Conservation (phyloP, 2,329 filamentous ascomycete species). For the Claviceps sp. region DNA sequence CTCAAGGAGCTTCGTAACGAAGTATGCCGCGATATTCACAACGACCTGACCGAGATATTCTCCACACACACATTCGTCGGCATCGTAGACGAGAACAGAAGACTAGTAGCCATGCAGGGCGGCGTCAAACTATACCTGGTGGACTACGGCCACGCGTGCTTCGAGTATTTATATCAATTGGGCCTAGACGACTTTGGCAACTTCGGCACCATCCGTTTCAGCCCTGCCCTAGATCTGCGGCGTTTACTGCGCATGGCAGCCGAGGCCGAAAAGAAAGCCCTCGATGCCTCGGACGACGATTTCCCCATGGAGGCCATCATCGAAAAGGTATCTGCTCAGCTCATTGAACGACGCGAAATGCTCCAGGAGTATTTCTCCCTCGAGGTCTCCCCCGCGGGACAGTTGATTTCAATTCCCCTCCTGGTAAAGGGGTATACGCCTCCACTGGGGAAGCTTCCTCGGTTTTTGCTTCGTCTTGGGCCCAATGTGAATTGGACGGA, state of each 20-base stretch:
- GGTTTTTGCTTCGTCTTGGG: conserved; percentile 76
- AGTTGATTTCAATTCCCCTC: conserved; percentile 68
- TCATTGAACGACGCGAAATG: conserved; percentile 72
- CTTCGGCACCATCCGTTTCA: conserved; percentile 73
- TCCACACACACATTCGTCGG: conserved; percentile 86
- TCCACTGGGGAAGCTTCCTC: conserved; percentile 71
- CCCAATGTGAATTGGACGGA: conserved; percentile 78
- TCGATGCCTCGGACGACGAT: conserved; percentile 32
- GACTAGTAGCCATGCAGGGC: conserved; percentile 83
- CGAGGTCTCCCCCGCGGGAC: conserved; percentile 64
- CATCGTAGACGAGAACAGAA: conserved; percentile 73
- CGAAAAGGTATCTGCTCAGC: conserved; percentile 48
- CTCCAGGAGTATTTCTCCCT: conserved; percentile 85
- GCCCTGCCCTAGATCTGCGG: conserved; percentile 57
- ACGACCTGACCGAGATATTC: conserved; percentile 75
- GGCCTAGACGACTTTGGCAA: conserved; percentile 93
- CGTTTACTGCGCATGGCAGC: conserved; percentile 63
- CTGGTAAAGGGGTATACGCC: conserved; percentile 83
- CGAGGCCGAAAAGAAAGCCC: conserved; percentile 47
- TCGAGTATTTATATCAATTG: conserved; percentile 91
- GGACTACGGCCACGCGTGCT: conserved; percentile 78
- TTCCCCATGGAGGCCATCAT: conserved; percentile 56
- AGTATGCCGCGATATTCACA: conserved; percentile 72
- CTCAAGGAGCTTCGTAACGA: conserved; percentile 71
- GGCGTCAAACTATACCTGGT: conserved; percentile 86